Conservation (phyloP, 768 basidiomycete species). For the Tricholoma bakamatsutake region DNA sequence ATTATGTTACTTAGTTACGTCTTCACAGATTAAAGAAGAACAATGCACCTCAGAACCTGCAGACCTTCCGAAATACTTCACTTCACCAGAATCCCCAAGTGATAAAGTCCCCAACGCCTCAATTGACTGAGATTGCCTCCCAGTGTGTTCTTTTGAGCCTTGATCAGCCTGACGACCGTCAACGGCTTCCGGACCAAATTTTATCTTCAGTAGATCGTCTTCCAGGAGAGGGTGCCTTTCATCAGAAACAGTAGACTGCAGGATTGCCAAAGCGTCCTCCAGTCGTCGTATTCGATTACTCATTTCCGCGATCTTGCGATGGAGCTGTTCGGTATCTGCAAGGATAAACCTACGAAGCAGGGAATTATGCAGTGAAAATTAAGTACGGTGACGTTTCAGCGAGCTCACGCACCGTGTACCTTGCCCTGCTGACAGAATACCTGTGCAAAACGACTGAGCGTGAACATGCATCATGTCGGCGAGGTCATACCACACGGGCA, state of each 20-base stretch:
- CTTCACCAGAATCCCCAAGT: conserved; percentile 51
- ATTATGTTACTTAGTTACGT: neutral
- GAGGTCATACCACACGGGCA: conserved; percentile 47
- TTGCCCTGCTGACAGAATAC: conserved; percentile 46
- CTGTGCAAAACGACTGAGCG: conserved; percentile 16
- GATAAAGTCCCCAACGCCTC: conserved; percentile 63
- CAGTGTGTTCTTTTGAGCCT: conserved; percentile 27
- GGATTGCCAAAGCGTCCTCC: conserved; percentile 60
- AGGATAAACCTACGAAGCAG: conserved; percentile 47
- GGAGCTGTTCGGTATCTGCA: conserved; percentile 60
- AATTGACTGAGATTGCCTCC: conserved; percentile 30
- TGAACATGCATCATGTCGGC: neutral
- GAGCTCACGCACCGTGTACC: conserved; percentile 34
- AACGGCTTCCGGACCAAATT: conserved; percentile 50
- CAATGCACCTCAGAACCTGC: conserved; percentile 52
- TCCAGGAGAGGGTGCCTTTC: conserved; percentile 55
- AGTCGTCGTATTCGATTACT: conserved; percentile 62
- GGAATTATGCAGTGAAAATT: neutral
- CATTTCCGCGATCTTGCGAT: conserved; percentile 62
- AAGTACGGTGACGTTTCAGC: neutral
- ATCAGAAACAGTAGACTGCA: conserved; percentile 50
- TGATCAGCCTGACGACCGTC: conserved; percentile 17
- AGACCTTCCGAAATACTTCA: conserved; percentile 60
- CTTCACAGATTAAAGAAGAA: neutral
- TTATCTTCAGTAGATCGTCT: conserved; percentile 49